These are phyloP conservation scores for Solanum tarijense DNA, from an alignment of 257 asterid species.

Conservation along the genomic window DNA sequence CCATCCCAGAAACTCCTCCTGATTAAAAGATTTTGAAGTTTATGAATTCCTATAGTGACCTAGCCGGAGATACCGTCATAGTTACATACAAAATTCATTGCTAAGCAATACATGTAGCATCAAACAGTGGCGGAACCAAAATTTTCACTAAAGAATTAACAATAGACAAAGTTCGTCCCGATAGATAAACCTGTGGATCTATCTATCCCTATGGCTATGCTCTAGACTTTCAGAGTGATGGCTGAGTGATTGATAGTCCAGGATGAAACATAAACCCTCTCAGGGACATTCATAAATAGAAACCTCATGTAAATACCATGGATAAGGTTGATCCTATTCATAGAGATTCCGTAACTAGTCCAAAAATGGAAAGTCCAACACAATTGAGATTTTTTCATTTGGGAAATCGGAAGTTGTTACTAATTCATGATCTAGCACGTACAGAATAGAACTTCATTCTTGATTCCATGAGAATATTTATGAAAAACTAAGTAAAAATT, in stretches of 20 bases:
- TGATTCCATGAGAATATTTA: not conserved
- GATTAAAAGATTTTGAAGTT: not conserved
- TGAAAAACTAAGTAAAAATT: not conserved
- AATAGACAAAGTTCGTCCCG: not conserved
- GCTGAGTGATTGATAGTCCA: not conserved
- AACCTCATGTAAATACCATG: not conserved
- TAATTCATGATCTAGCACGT: not conserved
- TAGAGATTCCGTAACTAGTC: not conserved
- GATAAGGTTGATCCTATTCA: not conserved
- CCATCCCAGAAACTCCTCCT: conserved; percentile 59
- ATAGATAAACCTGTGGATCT: not conserved
- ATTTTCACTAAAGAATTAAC: not conserved
- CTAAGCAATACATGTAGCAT: not conserved
- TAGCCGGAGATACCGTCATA: not conserved
- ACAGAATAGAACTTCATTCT: not conserved
- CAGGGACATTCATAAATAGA: not conserved
- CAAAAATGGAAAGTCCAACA: not conserved
- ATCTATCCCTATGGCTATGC: not conserved
- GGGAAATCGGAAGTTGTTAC: not conserved
- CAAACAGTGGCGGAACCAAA: conserved; percentile 4
- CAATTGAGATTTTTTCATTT: not conserved
- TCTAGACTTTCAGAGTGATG: not conserved
- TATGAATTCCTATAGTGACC: not conserved
- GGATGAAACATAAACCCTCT: not conserved
- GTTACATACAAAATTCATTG: not conserved